Percentiles rank a stretch among this genome's conserved stretches.
Conservation (phyloP, 768 basidiomycete genomes). For the Tricholoma sp. region DNA sequence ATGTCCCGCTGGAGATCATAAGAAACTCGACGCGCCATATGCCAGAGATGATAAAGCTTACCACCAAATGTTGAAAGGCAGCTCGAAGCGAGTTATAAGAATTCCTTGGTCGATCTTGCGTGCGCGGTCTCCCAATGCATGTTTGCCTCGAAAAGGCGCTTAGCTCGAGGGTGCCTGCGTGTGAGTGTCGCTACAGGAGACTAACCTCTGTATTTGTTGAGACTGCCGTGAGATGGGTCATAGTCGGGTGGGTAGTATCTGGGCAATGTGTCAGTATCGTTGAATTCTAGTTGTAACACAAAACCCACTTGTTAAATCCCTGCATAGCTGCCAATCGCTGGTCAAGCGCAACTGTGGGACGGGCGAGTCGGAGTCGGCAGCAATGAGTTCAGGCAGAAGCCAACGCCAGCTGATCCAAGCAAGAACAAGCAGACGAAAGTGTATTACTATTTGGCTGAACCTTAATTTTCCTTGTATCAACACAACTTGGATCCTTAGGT, state of each 20-base stretch:
- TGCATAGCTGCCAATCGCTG: conserved; percentile 27
- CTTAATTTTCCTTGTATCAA: conserved; percentile 5
- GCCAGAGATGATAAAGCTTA: conserved; percentile 29
- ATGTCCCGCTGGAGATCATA: conserved; percentile 63
- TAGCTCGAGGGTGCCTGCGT: background rate
- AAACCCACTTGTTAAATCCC: conserved; percentile 42
- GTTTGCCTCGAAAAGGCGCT: conserved; percentile 59
- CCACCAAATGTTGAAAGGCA: conserved; percentile 98
- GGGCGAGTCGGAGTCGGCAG: too few relatives aligned
- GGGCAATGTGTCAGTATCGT: background rate
- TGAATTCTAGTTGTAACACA: background rate
- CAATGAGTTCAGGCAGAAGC: background rate
- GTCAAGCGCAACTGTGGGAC: background rate
- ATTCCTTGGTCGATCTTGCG: conserved; percentile 96
- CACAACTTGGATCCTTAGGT: conserved; percentile 35
- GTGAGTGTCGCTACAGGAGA: background rate
- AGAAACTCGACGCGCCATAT: background rate
- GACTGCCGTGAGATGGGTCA: conserved; percentile 55
- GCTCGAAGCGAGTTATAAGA: conserved; percentile 90
- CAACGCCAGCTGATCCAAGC: background rate
- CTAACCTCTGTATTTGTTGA: conserved; percentile 68
- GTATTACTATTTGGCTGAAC: background rate
- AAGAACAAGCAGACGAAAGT: background rate
- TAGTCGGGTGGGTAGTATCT: conserved; percentile 51
- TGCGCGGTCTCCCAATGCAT: conserved; percentile 89